phyloP scores from a whole-genome alignment of 1,139 yeast species.

The Sugiyamaella neomexicana region DNA sequence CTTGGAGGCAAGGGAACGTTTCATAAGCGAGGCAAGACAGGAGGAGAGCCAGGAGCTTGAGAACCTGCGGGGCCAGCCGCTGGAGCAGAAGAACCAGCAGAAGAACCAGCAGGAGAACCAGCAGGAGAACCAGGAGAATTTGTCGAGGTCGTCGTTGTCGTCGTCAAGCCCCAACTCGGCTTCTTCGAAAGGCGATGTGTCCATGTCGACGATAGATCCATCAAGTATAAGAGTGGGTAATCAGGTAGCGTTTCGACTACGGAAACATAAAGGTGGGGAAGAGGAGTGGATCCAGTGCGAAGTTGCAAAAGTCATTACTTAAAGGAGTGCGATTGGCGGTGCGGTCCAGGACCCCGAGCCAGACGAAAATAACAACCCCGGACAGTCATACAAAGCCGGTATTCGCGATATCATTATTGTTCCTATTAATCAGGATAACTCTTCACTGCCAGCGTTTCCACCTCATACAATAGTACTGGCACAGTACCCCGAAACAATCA shows the following conservation, averaged over 20 bases:
- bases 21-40: slow-evolving; percentile 5
- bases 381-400: slow-evolving; percentile 80
- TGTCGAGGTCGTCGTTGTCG: background rate
- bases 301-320: slow-evolving; percentile 68
- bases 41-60: too few relatives aligned
- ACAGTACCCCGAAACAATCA: slow-evolving; percentile 95
- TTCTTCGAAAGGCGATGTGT: background rate
- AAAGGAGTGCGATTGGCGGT: slow-evolving; percentile 69
- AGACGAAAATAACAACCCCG: slow-evolving; percentile 87
- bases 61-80: too few relatives aligned
- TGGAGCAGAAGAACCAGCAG: too few relatives aligned
- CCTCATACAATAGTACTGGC: slow-evolving; percentile 84
- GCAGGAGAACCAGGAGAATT: background rate
- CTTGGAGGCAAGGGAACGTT: slow-evolving; percentile 5
- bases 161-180: too few relatives aligned
- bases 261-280: slow-evolving; percentile 52
- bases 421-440: slow-evolving; percentile 50
- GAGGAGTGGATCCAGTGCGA: slow-evolving; percentile 98
- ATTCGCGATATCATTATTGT: slow-evolving; percentile 78
- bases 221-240: slow-evolving; percentile 51
- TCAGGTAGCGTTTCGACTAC: slow-evolving; percentile 84
- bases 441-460: slow-evolving; percentile 53
- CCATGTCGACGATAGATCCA: slow-evolving; percentile 2
- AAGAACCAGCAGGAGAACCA: too few relatives aligned
- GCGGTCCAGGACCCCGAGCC: slow-evolving; percentile 98